Evolutionary conservation across 306 rosid species (phyloP), one percentile per base, ranked within the genome.

Genomic region (Pachyrhizus erosus): DNA sequence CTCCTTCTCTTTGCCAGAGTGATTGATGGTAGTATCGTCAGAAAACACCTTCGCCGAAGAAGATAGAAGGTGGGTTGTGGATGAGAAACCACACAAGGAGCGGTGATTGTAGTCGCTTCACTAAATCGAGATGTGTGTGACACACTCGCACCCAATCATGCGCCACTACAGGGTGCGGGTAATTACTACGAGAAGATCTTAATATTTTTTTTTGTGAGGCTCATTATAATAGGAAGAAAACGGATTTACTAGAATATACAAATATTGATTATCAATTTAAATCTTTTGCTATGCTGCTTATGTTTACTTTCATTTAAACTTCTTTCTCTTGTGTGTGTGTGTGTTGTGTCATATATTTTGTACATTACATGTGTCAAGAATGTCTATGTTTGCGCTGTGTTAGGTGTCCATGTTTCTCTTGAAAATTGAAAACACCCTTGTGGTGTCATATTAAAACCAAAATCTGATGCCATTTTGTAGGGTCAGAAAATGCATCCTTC

Each of bases 401-500:
- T n/a, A 5, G 0, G 20, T 60, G 39, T 26, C 39, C 37, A 13
- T 24, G 48, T 61, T 58, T 61, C 24, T 21, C 21, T 74, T 60
- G 48, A 76, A 51, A 73, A 49, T 17, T 81, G 55, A 39, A 70
- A 65, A 68, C 10, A 15, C 75, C 42, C 31, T 61, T 29, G 9
- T 75, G 27, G 13, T 52, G 42, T 62, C 29, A 7, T 64, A 62
- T 81, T 76, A 79, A 65, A 67, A 48, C 75, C 21, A 75, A 73
- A 80, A 37, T n/a, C 57, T 66, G 86, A 23, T 79, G 34, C 54
- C 31, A 62, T 79, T 73, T 87, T 87, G 90, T 85, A 91, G 91
- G 85, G 66, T 70, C 91, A 87, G 81, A 91, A 67, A 88, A 91
- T 92, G 96, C 97, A 92, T 84, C 97, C 97, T 71, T 80, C 81